These are phyloP conservation scores for Otatea glauca DNA, from an alignment of 176 grass and related monocot genomes.

Conservation along the genomic window DNA sequence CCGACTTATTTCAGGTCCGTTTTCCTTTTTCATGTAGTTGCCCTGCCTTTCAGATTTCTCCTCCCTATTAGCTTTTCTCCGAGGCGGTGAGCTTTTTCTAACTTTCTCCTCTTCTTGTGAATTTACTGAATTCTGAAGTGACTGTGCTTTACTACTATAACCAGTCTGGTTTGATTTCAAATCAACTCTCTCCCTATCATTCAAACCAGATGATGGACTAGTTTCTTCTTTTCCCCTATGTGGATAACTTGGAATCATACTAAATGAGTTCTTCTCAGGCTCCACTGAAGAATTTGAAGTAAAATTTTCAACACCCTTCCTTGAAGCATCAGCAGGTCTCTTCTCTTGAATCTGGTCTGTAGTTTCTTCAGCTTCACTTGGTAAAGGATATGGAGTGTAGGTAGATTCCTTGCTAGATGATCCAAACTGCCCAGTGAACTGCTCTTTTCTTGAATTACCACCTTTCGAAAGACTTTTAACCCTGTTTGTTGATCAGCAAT, in stretches of 20 bases:
- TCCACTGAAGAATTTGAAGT: conserved; percentile 24
- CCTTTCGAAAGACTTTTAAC: too few species aligned
- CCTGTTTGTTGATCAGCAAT: too few species aligned
- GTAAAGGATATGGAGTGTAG: too few species aligned
- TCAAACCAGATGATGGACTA: conserved; percentile 41
- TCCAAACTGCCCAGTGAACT: too few species aligned
- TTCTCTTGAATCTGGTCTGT: too few species aligned
- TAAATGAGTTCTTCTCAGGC: conserved; percentile 61
- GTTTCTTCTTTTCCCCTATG: conserved; percentile 55
- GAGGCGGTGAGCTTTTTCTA: conserved; percentile 72
- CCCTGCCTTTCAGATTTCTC: conserved; percentile 67
- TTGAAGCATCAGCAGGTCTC: too few species aligned
- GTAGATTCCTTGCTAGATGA: too few species aligned
- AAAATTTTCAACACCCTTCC: too few species aligned
- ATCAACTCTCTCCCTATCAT: conserved; percentile 72
- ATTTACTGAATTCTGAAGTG: conserved; percentile 58
- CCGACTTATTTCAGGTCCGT: conserved; percentile 38
- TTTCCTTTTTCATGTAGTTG: conserved; percentile 67
- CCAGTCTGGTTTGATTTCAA: conserved; percentile 44
- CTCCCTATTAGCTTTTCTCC: conserved; percentile 64
- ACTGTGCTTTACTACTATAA: conserved; percentile 55
- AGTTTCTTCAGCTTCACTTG: too few species aligned
- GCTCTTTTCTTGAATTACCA: too few species aligned
- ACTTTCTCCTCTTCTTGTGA: conserved; percentile 76
- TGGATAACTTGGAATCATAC: conserved; percentile 59